Evolutionary conservation across 2,329 filamentous ascomycete species (phyloP), one percentile per base, ranked within the genome.

Genomic region (Alternaria atra): DNA sequence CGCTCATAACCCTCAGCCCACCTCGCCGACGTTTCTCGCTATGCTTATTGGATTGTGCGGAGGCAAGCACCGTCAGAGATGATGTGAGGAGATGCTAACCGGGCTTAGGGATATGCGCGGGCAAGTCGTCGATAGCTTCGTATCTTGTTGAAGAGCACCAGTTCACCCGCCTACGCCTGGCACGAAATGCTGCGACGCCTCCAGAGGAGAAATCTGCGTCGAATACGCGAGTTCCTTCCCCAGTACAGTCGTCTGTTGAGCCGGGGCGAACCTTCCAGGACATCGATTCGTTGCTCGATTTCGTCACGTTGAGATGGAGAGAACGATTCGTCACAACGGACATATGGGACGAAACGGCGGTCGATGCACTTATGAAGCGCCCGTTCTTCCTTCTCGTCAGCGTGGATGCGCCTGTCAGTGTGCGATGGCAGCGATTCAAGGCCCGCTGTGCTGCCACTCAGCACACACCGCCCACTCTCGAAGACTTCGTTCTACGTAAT

Each of bases 301-400:
- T 92, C 73, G 92, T 96, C 58, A 98, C 94, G 4, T 87, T 88
- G 76, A 84, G 88, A 77, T 99, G 95, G 95, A 88, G 86, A 66
- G 86, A 90, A 58, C 88, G 89, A 56, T 99, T 91, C 86, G 92
- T 98, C 15, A 95, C 90, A 2, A 95, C 91, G 3, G 90, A 95
- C 74, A 89, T 97, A 64, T 87, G 89, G 81, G 88, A 89, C 68
- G 90, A 93, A 68, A 77, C 79, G 3, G 86, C 90, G 7, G 86
- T 97, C 5, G 92, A 97, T 70, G 85, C 89, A 25, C 88, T 97
- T 52, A 82, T 89, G 61, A 86, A 90, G 20, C 87, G 95, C 7
- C 95, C 95, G 1, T 97, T 97, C 82, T 98, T 98, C 83, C 86
- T 99, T 51, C 87, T 98, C 34, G 84, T 99, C 73, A 94, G 92